Base-by-base conservation (phyloP, 2,329 filamentous ascomycete genomes). In the Phyllosticta citribraziliensis region DNA sequence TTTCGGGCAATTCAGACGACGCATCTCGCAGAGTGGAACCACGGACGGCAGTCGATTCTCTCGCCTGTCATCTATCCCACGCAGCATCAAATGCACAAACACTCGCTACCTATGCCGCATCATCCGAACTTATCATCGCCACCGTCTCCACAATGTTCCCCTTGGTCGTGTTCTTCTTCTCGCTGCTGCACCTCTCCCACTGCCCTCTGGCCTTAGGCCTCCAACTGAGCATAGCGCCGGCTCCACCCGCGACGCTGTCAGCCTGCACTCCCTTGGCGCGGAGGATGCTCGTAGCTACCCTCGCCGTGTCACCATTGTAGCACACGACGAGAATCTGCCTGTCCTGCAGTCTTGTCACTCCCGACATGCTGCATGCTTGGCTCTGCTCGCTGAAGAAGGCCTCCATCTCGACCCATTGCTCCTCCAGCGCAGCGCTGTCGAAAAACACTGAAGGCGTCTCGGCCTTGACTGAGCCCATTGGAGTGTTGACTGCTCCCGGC, bases 291-390 rank as follows among this genome's bases (percentile, higher is more conserved):
- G 79, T 79, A 2, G 80, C 82, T 5, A 84, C 75, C 0, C 82
- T 74, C 4, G 81, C 75, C 30, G 77, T 80, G 62, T 84, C 80
- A 2, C 82, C 82, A 55, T 81, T 73, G 57, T 83, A 83, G 66
- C 81, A 84, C 10, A 81, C 67, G 10, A 83, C 65, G 11, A 84
- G 65, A 12, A 80, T 67, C 5, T 73, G 73, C 60, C 72, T 74
- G 3, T 65, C 70, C 6, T 63, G 52, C 1, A 77, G 25, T 14
- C 20, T 22, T 4, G 24, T 12, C 4, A 55, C 27, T 20, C 54
- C 25, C 1, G 54, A 11, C 62, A 53, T 64, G 62, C 22, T 64
- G 62, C 60, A 58, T 63, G 9, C 54, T 59, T 56, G 62, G 62
- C 10, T 68, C 61, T 1, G 60, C 40, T 3, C 25, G 10, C 10